A percentile compares a stretch with the other conserved stretches of the same genome.
Evolutionary conservation across 2,329 filamentous ascomycete species (phyloP).

Genomic region (Cryphonectria radicalis): DNA sequence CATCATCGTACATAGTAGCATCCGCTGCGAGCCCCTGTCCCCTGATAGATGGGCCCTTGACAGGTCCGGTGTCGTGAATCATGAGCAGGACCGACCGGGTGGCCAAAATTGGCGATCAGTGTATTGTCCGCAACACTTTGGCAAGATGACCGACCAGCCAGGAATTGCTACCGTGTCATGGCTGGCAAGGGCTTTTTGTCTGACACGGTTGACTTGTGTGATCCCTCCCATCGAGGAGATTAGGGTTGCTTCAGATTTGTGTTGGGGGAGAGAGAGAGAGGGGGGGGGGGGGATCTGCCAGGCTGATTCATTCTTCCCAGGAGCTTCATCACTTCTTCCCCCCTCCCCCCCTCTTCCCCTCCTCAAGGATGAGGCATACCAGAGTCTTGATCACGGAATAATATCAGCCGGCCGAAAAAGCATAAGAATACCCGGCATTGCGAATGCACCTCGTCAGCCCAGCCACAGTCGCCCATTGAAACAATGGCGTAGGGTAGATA

Average conservation of each 20-base stretch:
- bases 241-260: not conserved
- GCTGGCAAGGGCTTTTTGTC: not conserved
- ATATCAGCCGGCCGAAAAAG: not conserved
- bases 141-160: not conserved
- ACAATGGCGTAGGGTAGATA: not conserved
- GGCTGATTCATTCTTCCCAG: not conserved
- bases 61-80: constrained; percentile 9
- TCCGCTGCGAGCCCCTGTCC: not conserved
- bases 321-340: not conserved
- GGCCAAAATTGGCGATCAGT: not conserved
- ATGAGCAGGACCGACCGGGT: not conserved
- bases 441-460: not conserved
- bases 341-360: no score
- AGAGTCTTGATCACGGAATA: not conserved
- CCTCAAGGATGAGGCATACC: not conserved
- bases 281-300: no score
- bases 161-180: not conserved
- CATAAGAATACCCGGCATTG: not conserved
- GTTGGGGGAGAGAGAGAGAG: no score
- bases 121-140: not conserved
- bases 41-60: not conserved
- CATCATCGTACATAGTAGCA: constrained; percentile 1
- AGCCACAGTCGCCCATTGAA: not conserved
- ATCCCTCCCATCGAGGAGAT: not conserved
- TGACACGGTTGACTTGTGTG: not conserved